A percentile compares a stretch with the other conserved stretches of the same genome.
These are phyloP conservation scores for Aspergillus olivimuriae DNA, from an alignment of 495 filamentous ascomycete species.

Conservation along the genomic window DNA sequence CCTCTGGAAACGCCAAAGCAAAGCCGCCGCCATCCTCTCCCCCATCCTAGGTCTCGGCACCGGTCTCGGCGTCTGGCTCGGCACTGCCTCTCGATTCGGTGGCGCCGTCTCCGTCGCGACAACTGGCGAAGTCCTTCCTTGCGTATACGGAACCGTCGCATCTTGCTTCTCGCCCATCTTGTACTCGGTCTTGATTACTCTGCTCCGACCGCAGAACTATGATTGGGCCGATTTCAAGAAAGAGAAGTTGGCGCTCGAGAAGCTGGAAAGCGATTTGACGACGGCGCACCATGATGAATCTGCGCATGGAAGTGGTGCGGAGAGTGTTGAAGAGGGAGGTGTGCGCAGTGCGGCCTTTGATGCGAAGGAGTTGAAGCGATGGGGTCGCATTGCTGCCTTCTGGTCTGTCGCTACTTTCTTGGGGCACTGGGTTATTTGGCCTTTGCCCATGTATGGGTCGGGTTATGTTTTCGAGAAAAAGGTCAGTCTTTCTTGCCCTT, in stretches of 20 bases:
- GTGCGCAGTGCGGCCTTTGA: slow-evolving; percentile 1
- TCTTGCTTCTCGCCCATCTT: slow-evolving; percentile 30
- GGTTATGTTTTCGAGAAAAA: slow-evolving; percentile 5
- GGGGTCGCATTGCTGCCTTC: slow-evolving; percentile 29
- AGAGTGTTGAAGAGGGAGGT: slow-evolving; percentile 1
- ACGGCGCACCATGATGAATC: slow-evolving; percentile 9
- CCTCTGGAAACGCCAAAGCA: slow-evolving; percentile 42
- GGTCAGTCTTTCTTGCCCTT: background rate
- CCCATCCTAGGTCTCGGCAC: slow-evolving; percentile 37
- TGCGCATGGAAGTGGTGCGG: slow-evolving; percentile 8
- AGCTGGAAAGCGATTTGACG: slow-evolving; percentile 21
- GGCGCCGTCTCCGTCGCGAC: slow-evolving; percentile 41
- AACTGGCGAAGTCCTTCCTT: slow-evolving; percentile 37
- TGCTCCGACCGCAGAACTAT: slow-evolving; percentile 25
- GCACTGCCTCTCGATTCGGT: slow-evolving; percentile 33
- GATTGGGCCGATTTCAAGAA: slow-evolving; percentile 34
- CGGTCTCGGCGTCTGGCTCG: slow-evolving; percentile 43
- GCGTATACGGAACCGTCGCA: slow-evolving; percentile 38
- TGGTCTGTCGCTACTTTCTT: slow-evolving; percentile 33
- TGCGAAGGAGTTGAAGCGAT: slow-evolving; percentile 28
- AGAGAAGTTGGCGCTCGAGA: slow-evolving; percentile 27
- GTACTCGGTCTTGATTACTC: slow-evolving; percentile 31
- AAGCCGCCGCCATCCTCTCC: slow-evolving; percentile 34
- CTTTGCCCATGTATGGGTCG: slow-evolving; percentile 5
- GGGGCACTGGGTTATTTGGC: slow-evolving; percentile 29